Evolutionary conservation across 805 yeast genomes (phyloP).

Genomic region (Wickerhamiella qilinensis): DNA sequence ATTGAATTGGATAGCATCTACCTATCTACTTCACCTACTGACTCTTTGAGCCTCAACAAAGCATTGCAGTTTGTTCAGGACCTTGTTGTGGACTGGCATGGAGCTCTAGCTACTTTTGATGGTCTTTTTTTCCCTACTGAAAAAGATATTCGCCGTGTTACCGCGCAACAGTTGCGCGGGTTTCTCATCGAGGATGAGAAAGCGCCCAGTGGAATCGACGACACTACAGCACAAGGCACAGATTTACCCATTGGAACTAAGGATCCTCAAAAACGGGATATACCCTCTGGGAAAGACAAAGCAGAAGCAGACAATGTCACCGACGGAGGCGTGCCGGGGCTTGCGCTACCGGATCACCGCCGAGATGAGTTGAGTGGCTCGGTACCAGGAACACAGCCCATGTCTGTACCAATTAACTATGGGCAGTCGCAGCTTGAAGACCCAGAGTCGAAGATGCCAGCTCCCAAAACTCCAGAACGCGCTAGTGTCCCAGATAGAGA

Average conservation of each 20-base stretch:
- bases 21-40: conserved; percentile 38
- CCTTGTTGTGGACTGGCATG: conserved; percentile 74
- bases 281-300: neutral
- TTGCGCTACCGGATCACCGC: neutral
- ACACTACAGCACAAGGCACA: neutral
- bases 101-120: conserved; percentile 67
- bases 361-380: neutral
- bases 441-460: neutral
- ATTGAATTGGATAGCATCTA: conserved; percentile 37
- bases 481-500: neutral
- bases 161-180: conserved; percentile 71
- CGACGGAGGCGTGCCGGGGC: neutral
- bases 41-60: conserved; percentile 53
- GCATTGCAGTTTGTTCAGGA: conserved; percentile 61
- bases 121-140: conserved; percentile 71
- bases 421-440: no score
- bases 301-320: neutral
- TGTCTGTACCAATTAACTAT: neutral
- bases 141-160: conserved; percentile 77
- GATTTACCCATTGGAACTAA: neutral
- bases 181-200: conserved; percentile 27
- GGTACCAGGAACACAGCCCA: no score
- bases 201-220: neutral
- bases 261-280: neutral
- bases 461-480: neutral